Base-by-base conservation (phyloP, 306 rosid genomes). In the Comarum palustre region DNA sequence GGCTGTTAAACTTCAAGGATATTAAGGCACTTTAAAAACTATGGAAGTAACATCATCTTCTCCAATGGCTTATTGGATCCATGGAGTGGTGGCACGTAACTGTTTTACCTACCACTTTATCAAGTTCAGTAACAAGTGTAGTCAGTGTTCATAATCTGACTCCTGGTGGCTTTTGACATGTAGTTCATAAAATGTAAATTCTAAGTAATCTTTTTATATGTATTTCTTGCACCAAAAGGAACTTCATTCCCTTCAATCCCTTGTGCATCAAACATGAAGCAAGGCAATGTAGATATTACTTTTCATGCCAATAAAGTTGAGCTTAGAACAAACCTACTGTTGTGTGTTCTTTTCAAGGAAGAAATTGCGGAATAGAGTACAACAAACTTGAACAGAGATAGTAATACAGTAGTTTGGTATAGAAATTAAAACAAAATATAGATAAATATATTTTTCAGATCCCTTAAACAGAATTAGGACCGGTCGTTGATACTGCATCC, bases 11-110 rank as follows among this genome's bases (percentile, higher is more conserved):
- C 39, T 74, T 83, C 84, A 61, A 92, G 97, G 81, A 90, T 71
- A 81, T 90, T 68, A 73, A 76, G 79, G 69, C 66, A 51, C 82
- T 27, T 82, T 92, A 77, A 86, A 84, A 69, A 45, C 3, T 86
- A 88, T 73, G 96, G 97, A 82, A 92, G 96, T 77, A 88, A 90
- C 77, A 84, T 92, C 36, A 90, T 92, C 73, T 92, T 92, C 92
- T 88, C 96, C 65, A 88, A 86, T 73, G 96, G 96, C 73, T 81
- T 88, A 58, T 72, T 92, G 88, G 97, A 90, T 86, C 96, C 97
- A 4, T 92, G 96, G 97, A 90, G 97, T 80, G 96, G 97, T 75
- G 90, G 96, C 74, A 84, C 96, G 97, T 92, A 77, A 82, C 75
- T 54, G 19, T 62, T 54, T 65, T 50, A 34, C 47, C 2, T 45